Percentiles rank a stretch among this genome's conserved stretches.
phyloP scores from a whole-genome alignment of 2,329 filamentous ascomycete genomes.

The Colletotrichum aenigma region DNA sequence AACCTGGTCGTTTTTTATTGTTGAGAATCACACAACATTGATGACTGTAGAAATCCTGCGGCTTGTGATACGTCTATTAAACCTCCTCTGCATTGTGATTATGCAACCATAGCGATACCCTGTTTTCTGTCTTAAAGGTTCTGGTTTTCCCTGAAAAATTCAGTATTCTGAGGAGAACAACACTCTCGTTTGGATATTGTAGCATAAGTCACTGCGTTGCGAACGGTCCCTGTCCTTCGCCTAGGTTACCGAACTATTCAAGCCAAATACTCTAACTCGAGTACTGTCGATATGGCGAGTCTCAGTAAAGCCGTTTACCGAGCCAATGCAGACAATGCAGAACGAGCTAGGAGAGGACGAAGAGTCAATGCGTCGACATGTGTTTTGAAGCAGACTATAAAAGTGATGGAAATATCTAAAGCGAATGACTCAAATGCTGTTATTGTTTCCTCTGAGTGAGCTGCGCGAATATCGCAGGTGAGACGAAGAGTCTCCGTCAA shows the following conservation, averaged over 20 bases:
- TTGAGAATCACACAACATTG: no score
- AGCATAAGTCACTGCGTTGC: accelerated
- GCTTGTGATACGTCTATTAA: no score
- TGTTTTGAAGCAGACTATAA: neutral
- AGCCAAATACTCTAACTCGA: accelerated
- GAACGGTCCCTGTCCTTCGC: neutral
- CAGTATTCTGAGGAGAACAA: accelerated
- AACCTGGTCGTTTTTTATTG: no score
- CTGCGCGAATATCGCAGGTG: neutral
- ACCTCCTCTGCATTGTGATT: no score
- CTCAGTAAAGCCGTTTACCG: accelerated
- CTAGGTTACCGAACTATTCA: neutral
- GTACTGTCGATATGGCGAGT: accelerated
- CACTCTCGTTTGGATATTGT: accelerated
- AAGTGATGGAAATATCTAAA: accelerated
- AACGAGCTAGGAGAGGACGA: neutral
- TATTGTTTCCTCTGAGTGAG: no score
- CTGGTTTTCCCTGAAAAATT: neutral
- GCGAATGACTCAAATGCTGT: neutral
- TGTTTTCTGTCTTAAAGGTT: no score
- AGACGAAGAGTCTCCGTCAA: neutral
- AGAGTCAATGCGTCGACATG: accelerated
- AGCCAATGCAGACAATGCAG: accelerated
- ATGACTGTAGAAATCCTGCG: no score
- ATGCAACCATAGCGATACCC: no score